Base-by-base conservation (phyloP, 352 stramenopile genomes). In the Phytophthora megakarya region DNA sequence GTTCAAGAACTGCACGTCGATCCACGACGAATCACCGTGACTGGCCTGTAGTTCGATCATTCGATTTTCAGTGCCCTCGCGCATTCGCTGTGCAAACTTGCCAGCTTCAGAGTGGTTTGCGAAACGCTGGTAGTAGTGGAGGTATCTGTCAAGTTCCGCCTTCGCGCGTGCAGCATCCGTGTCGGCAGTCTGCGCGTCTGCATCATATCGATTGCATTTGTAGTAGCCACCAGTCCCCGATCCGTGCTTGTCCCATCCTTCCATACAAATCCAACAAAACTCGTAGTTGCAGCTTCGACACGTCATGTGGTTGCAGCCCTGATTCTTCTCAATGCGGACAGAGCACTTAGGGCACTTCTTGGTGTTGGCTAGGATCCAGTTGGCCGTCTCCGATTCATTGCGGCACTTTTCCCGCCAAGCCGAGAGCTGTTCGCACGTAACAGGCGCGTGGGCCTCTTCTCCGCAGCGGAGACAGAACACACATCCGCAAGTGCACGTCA, bases 251-350 rank as follows among this genome's bases (percentile, higher is more conserved):
- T 76, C 70, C 97, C 97, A 99, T 43, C 91, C 76, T 46, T 97
- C 93, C 89, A 98, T 98, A 75, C 96, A 99, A 59, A 93, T 95
- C 81, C 98, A 99, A 76, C 98, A 99, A 72, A 99, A 99, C 66
- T 99, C 97, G 74, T 96, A 91, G 35, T 71, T 86, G 65, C 87
- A 96, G 61, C 84, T 92, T 66, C 84, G 85, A 72, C 97, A 99
- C 21, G 89, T 98, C 95, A 99, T 99, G 87, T 99, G 97, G 78
- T 99, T 99, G 81, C 97, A 99, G 21, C 98, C 98, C 65, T 99
- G 96, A 76, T 99, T 99, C 80, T 99, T 99, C 78, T 99, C 97
- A 73, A 99, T 99, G 49, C 97, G 92, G 61, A 97, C 97, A 19
- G 86, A 87, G 78, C 98, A 99, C 76, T 99, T 99, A 11, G 98